A percentile compares a stretch with the other conserved stretches of the same genome.
Conservation (phyloP, 768 basidiomycete genomes). For the Rhodotorula toruloides region DNA sequence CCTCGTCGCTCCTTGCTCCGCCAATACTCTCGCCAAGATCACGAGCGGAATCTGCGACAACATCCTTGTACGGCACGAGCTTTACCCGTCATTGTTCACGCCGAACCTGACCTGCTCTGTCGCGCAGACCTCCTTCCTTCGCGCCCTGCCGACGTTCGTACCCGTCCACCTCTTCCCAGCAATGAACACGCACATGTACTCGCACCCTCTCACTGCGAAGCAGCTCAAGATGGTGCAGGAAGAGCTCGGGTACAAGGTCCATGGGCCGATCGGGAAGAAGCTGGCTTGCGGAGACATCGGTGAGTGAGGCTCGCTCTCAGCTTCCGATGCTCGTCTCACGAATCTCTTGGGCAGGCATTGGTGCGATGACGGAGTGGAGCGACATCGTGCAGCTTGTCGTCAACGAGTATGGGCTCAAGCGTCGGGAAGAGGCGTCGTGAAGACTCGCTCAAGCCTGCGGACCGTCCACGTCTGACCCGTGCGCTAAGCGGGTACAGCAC, state of each 20-base stretch:
- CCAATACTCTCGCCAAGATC: slow-evolving; percentile 93
- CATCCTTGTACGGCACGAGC: slow-evolving; percentile 63
- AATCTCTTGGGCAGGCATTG: slow-evolving; percentile 56
- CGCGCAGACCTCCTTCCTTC: slow-evolving; percentile 58
- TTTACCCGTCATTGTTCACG: neutral
- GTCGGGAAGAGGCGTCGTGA: neutral
- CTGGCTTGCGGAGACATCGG: slow-evolving; percentile 91
- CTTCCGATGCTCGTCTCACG: neutral
- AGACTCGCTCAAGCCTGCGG: neutral
- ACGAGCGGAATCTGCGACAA: slow-evolving; percentile 85
- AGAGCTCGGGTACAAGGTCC: slow-evolving; percentile 69
- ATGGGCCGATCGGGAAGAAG: slow-evolving; percentile 79
- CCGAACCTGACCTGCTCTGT: neutral
- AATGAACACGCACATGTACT: slow-evolving; percentile 98
- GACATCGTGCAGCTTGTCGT: slow-evolving; percentile 59
- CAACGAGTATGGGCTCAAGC: slow-evolving; percentile 34
- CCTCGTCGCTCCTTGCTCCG: slow-evolving; percentile 89
- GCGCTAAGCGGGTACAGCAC: too few species aligned
- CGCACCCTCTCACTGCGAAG: slow-evolving; percentile 80
- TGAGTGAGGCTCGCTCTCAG: slow-evolving; percentile 46
- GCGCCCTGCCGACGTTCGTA: slow-evolving; percentile 70
- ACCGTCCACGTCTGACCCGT: neutral
- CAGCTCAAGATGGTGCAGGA: slow-evolving; percentile 72
- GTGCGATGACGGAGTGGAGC: slow-evolving; percentile 95
- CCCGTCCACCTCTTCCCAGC: slow-evolving; percentile 90